Evolutionary conservation across 495 filamentous ascomycete species (phyloP).

Genomic region (Xylaria cubensis): DNA sequence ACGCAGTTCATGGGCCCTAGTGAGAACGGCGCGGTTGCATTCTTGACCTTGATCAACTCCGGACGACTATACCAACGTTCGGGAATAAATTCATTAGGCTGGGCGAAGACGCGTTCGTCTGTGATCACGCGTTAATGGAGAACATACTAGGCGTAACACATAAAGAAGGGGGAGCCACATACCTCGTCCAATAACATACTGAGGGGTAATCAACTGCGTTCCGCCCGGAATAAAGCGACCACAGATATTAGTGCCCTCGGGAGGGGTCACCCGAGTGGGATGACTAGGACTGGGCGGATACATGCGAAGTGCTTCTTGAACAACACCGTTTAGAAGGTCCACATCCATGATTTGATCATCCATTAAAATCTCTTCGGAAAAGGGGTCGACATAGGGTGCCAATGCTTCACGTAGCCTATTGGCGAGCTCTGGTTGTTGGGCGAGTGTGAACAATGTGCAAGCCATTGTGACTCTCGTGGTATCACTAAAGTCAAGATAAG

Average conservation of each 20-base stretch:
- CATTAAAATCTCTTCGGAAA: not conserved
- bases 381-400: conserved; percentile 2
- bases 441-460: not conserved
- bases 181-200: conserved; percentile 7
- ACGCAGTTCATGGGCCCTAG: not conserved
- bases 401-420: conserved; percentile 1
- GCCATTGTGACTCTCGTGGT: conserved; percentile 2
- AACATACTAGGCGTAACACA: not conserved
- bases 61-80: conserved; percentile 4
- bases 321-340: not conserved
- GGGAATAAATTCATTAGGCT: not conserved
- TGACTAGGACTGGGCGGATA: not conserved
- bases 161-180: not conserved
- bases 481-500: not conserved
- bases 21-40: not conserved
- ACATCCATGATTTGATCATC: not conserved
- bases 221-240: not conserved
- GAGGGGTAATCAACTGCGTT: not conserved
- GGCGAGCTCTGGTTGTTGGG: not conserved
- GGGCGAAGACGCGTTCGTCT: conserved; percentile 1
- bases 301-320: not conserved
- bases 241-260: not conserved
- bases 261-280: not conserved
- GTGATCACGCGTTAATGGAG: not conserved
- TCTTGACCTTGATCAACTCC: not conserved